Evolutionary conservation across 129 eudicot species (phyloP), one percentile per base, ranked within the genome.

Genomic region (Lactuca sativa): DNA sequence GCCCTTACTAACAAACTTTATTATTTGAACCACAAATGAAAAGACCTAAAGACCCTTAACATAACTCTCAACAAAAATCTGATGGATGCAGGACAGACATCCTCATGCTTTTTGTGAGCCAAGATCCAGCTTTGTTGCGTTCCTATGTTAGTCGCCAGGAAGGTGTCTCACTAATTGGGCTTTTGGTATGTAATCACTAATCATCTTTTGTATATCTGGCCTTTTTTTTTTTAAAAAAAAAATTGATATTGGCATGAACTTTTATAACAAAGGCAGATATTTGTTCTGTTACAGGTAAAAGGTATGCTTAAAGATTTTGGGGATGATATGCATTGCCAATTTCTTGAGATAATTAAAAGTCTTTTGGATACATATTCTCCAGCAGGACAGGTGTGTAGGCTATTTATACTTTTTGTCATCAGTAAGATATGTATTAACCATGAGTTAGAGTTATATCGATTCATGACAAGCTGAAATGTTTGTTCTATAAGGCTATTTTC

Each of bases 21-120:
- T 25, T 25, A 25, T 25, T 2, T 7, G 7, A 40, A 40, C 44
- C 44, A 40, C 8, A 40, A 40, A 40, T 40, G 44, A 40, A 25
- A 25, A 40, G 44, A 40, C 10, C 44, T 6, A 40, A 40, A 40
- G 44, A 40, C 44, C 44, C 44, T 40, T 7, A 40, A 40, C 49
- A 43, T 43, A 14, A 43, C 10, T 43, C 13, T 47, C 52, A 47
- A 47, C n/a, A 40, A 72, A 59, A 57, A 58, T 69, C 36, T 81
- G 31, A 82, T 84, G 95, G 82, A 67, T 89, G 92, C 96, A 92
- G 98, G 92, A 85, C 90, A 86, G 98, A 92, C 90, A 92, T 92
- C 79, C 95, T 92, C 73, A 79, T 89, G 76, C 88, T 86, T 72
- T 82, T 86, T 74, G 77, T 86, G 83, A 92, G 83, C 82, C 98